Base-by-base conservation (phyloP, 495 filamentous ascomycete species). In the Mytilinidion resinicola region DNA sequence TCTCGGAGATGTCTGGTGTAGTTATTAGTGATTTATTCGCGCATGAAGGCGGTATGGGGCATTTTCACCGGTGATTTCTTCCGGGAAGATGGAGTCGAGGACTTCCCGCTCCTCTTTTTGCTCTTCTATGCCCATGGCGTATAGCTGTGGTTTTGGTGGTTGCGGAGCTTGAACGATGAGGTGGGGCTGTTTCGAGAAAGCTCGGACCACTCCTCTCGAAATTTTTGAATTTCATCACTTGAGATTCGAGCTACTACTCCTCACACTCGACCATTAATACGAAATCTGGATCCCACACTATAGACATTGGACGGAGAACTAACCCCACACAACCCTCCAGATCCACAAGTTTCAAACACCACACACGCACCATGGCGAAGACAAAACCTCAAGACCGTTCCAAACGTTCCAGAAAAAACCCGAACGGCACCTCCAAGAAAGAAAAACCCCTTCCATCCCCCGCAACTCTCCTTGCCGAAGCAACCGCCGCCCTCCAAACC, bases 1-100 rank as follows among this genome's bases (percentile, higher is more conserved):
- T 87, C 37, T 93, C 88, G 58, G 89, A 91, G 62, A 96, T 82
- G 66, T 93, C 92, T 95, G 62, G 4, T 39, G 34, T 0, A 43
- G 35, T 53, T 10, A 41, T 19, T 54, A 30, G 47, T 48, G 20
- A 51, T 34, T 17, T 1, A 43, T 30, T 20, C 14, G 35, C 21
- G 39, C 33, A 20, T 12, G 19, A 33, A 9, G 33, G 34, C 25
- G 42, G 25, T 30, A 62, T 51, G 53, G 42, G 52, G 15, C 2
- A 30, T 30, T 30, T 30, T 30, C 36, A 95, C 91, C 88, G 80
- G 85, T 89, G 51, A 97, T 96, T 72, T 99, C 95, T 37, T 99
- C 95, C 11, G 95, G 91, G 67, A 96, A 99, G 64, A 99, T 99
- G 54, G 91, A 95, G 67, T 92, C 90, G 62, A 98, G 88, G 54